A percentile compares a stretch with the other conserved stretches of the same genome.
These are phyloP conservation scores for Linum lewisii DNA, from an alignment of 345 rosid genomes.

Conservation along the genomic window DNA sequence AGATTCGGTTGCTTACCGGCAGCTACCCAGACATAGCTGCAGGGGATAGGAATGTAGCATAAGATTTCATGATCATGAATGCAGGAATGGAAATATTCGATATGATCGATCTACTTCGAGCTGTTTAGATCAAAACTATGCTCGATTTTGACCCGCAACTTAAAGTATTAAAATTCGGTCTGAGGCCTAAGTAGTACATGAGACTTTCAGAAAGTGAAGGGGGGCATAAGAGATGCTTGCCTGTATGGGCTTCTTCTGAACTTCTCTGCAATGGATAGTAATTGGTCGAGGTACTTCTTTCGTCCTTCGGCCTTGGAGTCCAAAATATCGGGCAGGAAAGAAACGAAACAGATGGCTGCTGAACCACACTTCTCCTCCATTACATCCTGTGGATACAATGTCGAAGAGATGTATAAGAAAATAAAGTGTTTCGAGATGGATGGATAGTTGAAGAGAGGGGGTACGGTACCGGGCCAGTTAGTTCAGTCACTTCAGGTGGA, in stretches of 20 bases:
- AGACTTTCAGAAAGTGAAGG: no score
- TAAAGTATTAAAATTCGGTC: no score
- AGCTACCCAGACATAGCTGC: slow-evolving; percentile 89
- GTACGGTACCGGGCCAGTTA: slow-evolving; percentile 55
- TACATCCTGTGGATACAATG: slow-evolving; percentile 40
- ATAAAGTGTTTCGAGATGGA: slow-evolving; percentile 9
- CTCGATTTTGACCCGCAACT: no score
- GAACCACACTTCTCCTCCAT: slow-evolving; percentile 88
- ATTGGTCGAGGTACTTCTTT: slow-evolving; percentile 60
- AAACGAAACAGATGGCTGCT: slow-evolving; percentile 90
- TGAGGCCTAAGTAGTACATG: no score
- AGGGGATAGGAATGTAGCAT: neutral
- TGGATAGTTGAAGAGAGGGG: slow-evolving; percentile 10
- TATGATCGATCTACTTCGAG: no score
- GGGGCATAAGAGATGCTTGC: slow-evolving; percentile 31
- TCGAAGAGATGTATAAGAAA: neutral
- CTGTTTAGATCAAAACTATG: no score
- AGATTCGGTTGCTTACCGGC: slow-evolving; percentile 90
- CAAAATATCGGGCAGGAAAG: slow-evolving; percentile 91
- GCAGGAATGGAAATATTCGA: no score
- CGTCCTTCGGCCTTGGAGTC: slow-evolving; percentile 97
- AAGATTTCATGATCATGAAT: no score
- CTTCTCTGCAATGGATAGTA: slow-evolving; percentile 77
- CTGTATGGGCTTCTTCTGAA: slow-evolving; percentile 81
- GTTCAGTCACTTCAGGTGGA: slow-evolving; percentile 81